These are phyloP conservation scores for Lachancea dasiensis DNA, from an alignment of 805 yeast genomes.

Conservation along the genomic window DNA sequence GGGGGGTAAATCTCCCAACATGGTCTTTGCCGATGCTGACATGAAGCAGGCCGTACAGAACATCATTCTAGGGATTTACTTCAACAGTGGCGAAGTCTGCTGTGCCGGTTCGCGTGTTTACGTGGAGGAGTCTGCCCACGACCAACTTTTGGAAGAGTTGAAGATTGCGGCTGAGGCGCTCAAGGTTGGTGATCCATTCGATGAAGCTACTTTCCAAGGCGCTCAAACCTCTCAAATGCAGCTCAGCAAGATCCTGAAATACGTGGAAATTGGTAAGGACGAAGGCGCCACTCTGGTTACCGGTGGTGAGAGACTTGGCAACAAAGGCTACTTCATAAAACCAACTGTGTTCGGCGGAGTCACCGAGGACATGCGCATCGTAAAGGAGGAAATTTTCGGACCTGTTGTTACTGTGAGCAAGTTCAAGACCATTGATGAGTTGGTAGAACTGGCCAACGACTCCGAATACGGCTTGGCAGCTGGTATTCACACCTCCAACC, in stretches of 20 bases:
- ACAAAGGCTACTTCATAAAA: constrained; percentile 60
- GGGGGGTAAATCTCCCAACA: constrained; percentile 95
- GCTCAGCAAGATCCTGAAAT: constrained; percentile 68
- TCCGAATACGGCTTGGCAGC: constrained; percentile 85
- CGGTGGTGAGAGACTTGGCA: constrained; percentile 61
- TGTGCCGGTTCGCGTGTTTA: constrained; percentile 91
- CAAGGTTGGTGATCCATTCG: constrained; percentile 81
- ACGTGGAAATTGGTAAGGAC: constrained; percentile 66
- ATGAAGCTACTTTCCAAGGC: constrained; percentile 74
- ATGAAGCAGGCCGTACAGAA: constrained; percentile 67
- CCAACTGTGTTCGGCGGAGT: constrained; percentile 77
- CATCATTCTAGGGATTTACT: constrained; percentile 78
- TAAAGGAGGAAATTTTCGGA: constrained; percentile 79
- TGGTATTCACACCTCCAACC: constrained; percentile 74
- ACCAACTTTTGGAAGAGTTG: constrained; percentile 60
- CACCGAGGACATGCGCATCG: constrained; percentile 59
- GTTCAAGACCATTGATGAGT: constrained; percentile 80
- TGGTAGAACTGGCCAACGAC: constrained; percentile 69
- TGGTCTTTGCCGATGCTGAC: constrained; percentile 82
- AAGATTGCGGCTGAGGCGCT: constrained; percentile 46
- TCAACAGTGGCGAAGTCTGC: constrained; percentile 94
- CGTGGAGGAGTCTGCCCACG: constrained; percentile 81
- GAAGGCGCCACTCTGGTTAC: constrained; percentile 77
- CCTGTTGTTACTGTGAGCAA: constrained; percentile 84
- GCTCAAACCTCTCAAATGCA: constrained; percentile 85